phyloP scores from a whole-genome alignment of 192 early-diverging fungal genomes.

The Lobosporangium transversale region DNA sequence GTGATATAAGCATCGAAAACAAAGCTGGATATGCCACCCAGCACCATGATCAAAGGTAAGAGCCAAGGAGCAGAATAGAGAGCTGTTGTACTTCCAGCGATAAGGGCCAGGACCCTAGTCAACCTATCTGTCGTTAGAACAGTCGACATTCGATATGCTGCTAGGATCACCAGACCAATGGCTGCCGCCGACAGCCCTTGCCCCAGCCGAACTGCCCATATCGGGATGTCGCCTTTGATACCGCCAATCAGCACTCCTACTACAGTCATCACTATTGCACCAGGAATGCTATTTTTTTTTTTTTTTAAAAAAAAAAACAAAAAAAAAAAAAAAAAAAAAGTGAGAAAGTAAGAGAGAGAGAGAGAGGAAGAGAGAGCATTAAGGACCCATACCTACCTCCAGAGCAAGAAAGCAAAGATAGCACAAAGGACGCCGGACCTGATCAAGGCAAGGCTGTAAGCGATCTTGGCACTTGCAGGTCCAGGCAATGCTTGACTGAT shows the following conservation, averaged over 20 bases:
- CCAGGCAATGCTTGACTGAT: slow-evolving; percentile 73
- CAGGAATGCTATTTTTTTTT: slow-evolving; percentile 63
- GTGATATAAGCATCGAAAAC: slow-evolving; percentile 15
- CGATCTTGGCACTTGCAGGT: slow-evolving; percentile 62
- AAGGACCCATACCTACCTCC: slow-evolving; percentile 56
- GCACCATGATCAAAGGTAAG: slow-evolving; percentile 62
- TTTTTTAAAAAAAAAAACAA: too few relatives aligned
- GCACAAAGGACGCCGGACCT: slow-evolving; percentile 61
- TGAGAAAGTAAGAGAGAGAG: too few relatives aligned
- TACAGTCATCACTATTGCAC: slow-evolving; percentile 63
- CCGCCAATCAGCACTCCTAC: slow-evolving; percentile 55
- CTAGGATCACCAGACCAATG: slow-evolving; percentile 69
- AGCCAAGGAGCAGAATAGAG: slow-evolving; percentile 59
- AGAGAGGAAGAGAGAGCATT: neutral
- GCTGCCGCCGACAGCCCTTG: slow-evolving; percentile 66
- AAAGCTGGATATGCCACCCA: slow-evolving; percentile 55
- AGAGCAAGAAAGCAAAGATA: slow-evolving; percentile 58
- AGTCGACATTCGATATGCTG: slow-evolving; percentile 58
- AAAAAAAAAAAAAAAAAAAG: too few relatives aligned
- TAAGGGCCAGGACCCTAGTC: slow-evolving; percentile 40
- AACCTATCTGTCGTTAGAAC: slow-evolving; percentile 48
- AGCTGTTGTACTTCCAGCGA: slow-evolving; percentile 37
- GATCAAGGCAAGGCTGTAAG: slow-evolving; percentile 61
- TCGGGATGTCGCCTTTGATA: slow-evolving; percentile 55
- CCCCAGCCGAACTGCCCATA: slow-evolving; percentile 58